Evolutionary conservation across 352 stramenopile genomes (phyloP).

Genomic region (Globisporangium splendens): DNA sequence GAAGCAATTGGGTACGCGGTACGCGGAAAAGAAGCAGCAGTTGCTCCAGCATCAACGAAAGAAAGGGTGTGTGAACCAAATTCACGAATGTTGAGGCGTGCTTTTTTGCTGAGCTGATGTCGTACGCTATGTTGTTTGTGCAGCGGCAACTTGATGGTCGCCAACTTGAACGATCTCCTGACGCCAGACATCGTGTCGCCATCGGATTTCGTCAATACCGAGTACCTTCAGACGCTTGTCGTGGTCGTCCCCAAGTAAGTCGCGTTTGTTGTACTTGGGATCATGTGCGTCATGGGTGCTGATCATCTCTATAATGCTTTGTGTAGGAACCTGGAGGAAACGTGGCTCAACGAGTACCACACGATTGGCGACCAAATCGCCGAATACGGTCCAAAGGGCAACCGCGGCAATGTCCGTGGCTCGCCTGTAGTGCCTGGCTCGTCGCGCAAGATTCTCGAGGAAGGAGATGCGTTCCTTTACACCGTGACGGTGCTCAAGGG

Average conservation of each 20-base stretch:
- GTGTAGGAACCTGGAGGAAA: constrained; percentile 79
- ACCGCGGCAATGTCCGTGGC: constrained; percentile 89
- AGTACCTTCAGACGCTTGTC: constrained; percentile 97
- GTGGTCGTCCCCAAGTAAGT: constrained; percentile 92
- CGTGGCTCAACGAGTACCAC: constrained; percentile 87
- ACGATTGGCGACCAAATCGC: constrained; percentile 87
- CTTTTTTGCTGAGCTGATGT: no score
- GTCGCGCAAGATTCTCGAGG: constrained; percentile 88
- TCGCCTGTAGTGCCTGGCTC: constrained; percentile 94
- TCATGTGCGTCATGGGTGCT: no score
- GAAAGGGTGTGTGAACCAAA: constrained; percentile 60
- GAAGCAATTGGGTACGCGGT: constrained; percentile 92
- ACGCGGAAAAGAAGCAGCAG: constrained; percentile 93
- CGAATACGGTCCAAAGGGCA: constrained; percentile 87
- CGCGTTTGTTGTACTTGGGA: no score
- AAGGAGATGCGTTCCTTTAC: constrained; percentile 92
- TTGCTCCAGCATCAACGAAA: constrained; percentile 90
- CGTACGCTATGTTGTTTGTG: not conserved
- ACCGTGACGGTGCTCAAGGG: constrained; percentile 95
- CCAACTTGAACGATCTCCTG: constrained; percentile 94
- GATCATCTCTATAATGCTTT: not conserved
- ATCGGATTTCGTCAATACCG: constrained; percentile 93
- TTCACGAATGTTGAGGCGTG: no score
- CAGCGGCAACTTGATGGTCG: constrained; percentile 92
- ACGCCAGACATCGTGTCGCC: constrained; percentile 87